phyloP scores from a whole-genome alignment of 805 yeast genomes.

The Starmerella bombicola region DNA sequence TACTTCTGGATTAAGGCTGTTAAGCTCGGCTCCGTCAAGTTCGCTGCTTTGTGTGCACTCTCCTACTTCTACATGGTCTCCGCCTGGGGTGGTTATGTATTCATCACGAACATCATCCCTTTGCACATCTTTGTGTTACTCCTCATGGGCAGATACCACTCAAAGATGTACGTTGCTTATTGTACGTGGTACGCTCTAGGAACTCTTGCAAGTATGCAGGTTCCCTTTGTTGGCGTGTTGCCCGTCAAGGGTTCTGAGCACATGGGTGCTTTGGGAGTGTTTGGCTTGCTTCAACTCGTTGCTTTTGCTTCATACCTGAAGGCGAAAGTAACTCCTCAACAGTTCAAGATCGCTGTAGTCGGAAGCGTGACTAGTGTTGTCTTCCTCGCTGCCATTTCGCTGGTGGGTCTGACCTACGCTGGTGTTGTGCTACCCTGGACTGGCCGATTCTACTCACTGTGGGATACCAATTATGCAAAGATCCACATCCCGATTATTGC shows the following conservation, averaged over 20 bases:
- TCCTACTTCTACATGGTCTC: constrained; percentile 97
- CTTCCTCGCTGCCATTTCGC: constrained; percentile 52
- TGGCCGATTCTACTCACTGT: constrained; percentile 93
- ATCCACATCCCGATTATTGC: constrained; percentile 98
- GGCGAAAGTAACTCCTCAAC: constrained; percentile 54
- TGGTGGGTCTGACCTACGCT: constrained; percentile 68
- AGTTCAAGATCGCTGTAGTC: constrained; percentile 43
- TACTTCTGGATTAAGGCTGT: constrained; percentile 91
- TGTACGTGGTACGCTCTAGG: constrained; percentile 96
- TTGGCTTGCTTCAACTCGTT: constrained; percentile 85
- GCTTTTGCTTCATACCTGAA: constrained; percentile 75
- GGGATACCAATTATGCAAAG: constrained; percentile 97
- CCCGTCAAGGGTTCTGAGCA: constrained; percentile 97
- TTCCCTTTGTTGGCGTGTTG: constrained; percentile 94
- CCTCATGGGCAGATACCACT: constrained; percentile 86
- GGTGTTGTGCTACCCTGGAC: constrained; percentile 99
- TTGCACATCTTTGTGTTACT: constrained; percentile 82
- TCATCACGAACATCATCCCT: constrained; percentile 94
- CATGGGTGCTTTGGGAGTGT: constrained; percentile 95
- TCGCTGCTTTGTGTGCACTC: constrained; percentile 71
- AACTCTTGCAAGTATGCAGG: constrained; percentile 97
- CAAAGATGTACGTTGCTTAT: constrained; percentile 75
- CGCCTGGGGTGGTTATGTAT: constrained; percentile 99
- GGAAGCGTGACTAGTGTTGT: constrained; percentile 48
- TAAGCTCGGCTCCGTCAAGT: constrained; percentile 78